These are phyloP conservation scores for Funneliformis caledonium DNA, from an alignment of 371 early-diverging fungal genomes.

Conservation along the genomic window DNA sequence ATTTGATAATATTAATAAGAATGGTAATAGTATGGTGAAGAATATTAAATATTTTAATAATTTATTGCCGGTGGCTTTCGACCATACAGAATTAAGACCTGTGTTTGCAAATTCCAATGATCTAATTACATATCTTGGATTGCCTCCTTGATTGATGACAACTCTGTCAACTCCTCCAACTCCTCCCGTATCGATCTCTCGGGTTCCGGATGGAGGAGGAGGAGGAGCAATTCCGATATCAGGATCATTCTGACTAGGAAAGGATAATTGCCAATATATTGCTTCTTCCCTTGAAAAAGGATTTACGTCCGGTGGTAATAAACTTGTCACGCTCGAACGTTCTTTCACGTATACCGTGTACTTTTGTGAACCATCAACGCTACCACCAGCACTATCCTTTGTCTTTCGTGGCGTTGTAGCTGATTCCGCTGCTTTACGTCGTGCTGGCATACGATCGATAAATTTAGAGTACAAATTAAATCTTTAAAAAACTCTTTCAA, in stretches of 20 bases:
- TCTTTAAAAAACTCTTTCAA: no score
- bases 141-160: background rate
- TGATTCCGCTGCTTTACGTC: constrained; percentile 18
- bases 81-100: background rate
- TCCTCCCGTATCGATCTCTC: background rate
- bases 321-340: background rate
- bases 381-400: background rate
- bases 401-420: background rate
- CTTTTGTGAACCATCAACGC: background rate
- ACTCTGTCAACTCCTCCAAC: no score
- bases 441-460: background rate
- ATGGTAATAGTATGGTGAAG: background rate
- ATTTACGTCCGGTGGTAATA: background rate
- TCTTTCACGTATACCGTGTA: constrained; percentile 25
- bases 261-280: background rate
- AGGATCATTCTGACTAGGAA: no score
- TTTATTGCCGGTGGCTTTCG: background rate
- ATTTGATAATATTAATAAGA: background rate
- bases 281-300: constrained; percentile 24
- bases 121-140: background rate
- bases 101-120: background rate
- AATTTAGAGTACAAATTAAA: no score
- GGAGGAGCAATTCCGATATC: no score
- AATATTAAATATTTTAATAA: background rate
- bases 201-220: background rate